Evolutionary conservation across 2,329 filamentous ascomycete species (phyloP).

Genomic region (Cercospora sp.): DNA sequence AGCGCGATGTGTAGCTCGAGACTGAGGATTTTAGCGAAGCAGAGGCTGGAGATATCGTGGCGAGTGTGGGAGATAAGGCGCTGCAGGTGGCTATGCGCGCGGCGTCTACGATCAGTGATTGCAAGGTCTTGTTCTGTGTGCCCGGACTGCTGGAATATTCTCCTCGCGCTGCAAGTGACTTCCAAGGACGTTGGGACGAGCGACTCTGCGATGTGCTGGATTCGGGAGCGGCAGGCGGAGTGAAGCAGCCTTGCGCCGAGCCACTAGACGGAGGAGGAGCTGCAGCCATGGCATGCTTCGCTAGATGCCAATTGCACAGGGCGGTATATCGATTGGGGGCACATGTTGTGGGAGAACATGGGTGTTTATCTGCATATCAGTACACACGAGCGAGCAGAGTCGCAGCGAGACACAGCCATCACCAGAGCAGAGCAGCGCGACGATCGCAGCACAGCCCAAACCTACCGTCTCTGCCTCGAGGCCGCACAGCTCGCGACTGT

Average conservation of each 20-base stretch:
- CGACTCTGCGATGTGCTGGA: neutral
- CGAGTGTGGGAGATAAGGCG: neutral
- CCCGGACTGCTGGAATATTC: neutral
- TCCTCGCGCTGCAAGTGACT: neutral
- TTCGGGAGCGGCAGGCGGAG: neutral
- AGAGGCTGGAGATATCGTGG: neutral
- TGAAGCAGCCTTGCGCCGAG: conserved; percentile 3
- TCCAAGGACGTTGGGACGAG: neutral
- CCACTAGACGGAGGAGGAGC: conserved; percentile 1
- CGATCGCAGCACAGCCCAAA: neutral
- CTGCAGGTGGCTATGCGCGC: neutral
- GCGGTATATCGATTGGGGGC: neutral
- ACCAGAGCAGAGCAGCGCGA: neutral
- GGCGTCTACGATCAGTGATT: neutral
- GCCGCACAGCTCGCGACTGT: neutral
- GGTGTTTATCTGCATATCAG: neutral
- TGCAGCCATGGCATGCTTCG: conserved; percentile 4
- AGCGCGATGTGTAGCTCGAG: neutral
- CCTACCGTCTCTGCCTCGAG: neutral
- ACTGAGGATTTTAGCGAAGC: neutral
- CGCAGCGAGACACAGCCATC: neutral
- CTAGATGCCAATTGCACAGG: neutral
- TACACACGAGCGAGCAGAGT: neutral
- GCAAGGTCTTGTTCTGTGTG: neutral
- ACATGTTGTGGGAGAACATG: neutral